phyloP scores from a whole-genome alignment of 352 stramenopile species.

The Phytophthora pseudosyringae region DNA sequence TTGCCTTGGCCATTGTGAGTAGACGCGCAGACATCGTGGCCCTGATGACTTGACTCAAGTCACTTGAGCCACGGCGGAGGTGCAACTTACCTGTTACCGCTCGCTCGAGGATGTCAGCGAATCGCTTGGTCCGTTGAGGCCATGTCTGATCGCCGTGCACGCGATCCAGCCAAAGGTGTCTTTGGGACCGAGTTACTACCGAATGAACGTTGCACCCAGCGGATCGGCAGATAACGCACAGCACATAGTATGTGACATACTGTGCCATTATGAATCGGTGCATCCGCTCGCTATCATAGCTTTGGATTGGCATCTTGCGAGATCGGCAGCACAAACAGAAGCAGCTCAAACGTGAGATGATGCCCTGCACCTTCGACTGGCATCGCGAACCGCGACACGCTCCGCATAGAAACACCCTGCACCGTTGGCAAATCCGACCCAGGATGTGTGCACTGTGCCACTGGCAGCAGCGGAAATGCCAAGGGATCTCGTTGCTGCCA shows the following conservation, averaged over 20 bases:
- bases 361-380: too few species aligned
- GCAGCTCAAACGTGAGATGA: too few species aligned
- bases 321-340: too few species aligned
- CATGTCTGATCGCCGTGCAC: conserved; percentile 8
- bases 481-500: background rate
- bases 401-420: too few species aligned
- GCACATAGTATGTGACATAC: too few species aligned
- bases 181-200: conserved; percentile 27
- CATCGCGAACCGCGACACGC: too few species aligned
- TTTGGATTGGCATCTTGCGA: too few species aligned
- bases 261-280: too few species aligned
- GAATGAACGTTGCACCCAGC: conserved; percentile 10
- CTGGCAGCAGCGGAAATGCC: too few species aligned
- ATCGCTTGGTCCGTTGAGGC: conserved; percentile 12
- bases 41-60: conserved; percentile 2
- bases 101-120: background rate
- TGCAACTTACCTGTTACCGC: background rate
- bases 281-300: too few species aligned
- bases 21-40: background rate
- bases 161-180: conserved; percentile 28
- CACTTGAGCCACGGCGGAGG: background rate
- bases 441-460: background rate
- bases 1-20: conserved; percentile 1
- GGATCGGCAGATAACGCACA: background rate
- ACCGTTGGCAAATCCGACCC: background rate